These are phyloP conservation scores for Bryopsis sp. DNA, from an alignment of 139 green algal species.

Conservation along the genomic window DNA sequence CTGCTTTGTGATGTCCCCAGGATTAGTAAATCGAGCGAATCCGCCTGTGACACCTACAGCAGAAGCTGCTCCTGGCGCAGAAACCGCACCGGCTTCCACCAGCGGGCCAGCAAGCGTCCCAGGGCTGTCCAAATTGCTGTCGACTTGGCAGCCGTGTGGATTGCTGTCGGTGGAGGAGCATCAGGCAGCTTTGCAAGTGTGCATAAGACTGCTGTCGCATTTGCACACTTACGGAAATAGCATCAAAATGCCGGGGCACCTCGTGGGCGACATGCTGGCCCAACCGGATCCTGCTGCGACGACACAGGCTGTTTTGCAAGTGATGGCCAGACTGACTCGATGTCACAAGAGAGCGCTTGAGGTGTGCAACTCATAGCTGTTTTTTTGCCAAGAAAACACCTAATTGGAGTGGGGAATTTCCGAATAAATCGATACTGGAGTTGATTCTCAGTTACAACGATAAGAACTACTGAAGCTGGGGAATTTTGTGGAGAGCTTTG, in stretches of 20 bases:
- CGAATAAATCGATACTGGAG: not conserved
- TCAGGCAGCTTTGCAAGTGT: no score
- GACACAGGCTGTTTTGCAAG: slow-evolving; percentile 68
- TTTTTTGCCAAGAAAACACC: not conserved
- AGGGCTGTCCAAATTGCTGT: slow-evolving; percentile 16
- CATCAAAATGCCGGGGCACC: slow-evolving; percentile 27
- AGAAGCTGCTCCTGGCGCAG: slow-evolving; percentile 16
- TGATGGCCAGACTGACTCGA: slow-evolving; percentile 67
- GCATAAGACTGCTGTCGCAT: slow-evolving; percentile 48
- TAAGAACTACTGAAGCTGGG: no score
- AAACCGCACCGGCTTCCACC: not conserved
- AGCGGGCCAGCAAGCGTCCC: slow-evolving; percentile 12
- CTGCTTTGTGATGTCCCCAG: no score
- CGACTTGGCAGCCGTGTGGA: slow-evolving; percentile 37
- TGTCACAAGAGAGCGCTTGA: slow-evolving; percentile 49
- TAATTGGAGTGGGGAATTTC: not conserved
- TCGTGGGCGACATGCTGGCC: not conserved
- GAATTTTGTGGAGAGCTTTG: no score
- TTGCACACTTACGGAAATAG: slow-evolving; percentile 41
- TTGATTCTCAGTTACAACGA: no score
- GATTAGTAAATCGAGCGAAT: not conserved
- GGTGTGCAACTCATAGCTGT: no score
- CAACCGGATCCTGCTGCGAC: slow-evolving; percentile 42
- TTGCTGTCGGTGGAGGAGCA: no score
- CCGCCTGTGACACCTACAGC: not conserved